Base-by-base conservation (phyloP, 1,139 yeast genomes). In the Hansenula lynferdii region DNA sequence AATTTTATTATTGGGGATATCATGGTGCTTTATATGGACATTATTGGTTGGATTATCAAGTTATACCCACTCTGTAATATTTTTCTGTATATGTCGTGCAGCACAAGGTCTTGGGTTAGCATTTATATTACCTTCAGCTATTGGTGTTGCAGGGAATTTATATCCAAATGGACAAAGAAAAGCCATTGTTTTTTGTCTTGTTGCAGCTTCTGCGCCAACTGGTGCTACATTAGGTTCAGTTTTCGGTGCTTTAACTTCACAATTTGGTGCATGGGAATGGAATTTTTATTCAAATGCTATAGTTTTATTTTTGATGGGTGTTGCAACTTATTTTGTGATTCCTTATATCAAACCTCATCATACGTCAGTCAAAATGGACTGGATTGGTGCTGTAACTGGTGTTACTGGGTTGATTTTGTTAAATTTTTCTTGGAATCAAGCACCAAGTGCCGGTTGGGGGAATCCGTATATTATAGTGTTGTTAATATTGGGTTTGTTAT, bases 91-190 rank as follows among this genome's bases (percentile, higher is more conserved):
- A 9, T 64, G 75, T 47, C 62, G 80, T 40, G 78, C 79, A 0
- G 61, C 75, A 32, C 78, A 72, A 51, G 81, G 80, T 14, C 60
- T 75, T 14, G 81, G 80, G 3, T 66, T 73, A 45, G 76, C 81
- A 0, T 64, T 72, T 33, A 55, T 74, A 33, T 52, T 75, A 36
- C 81, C 82, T 4, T 70, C 75, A 44, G 75, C 72, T 5, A 61
- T 74, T 50, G 81, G 80, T 1, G 61, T 71, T 18, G 60, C 73
- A 34, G 80, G 80, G 6, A 64, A 64, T 27, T 51, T 70, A 9
- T 76, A 75, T 47, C 64, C 69, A 9, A 73, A 74, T 5, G 61
- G 67, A 3, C 51, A 47, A 35, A 57, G 79, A 32, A 76, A 75
- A 44, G 72, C 76, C 43, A 53, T 72, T 28, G 75, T 67, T 0